Percentiles rank a stretch among this genome's conserved stretches.
Conservation (phyloP, 257 asterid species). For the Solanum paucissectum region DNA sequence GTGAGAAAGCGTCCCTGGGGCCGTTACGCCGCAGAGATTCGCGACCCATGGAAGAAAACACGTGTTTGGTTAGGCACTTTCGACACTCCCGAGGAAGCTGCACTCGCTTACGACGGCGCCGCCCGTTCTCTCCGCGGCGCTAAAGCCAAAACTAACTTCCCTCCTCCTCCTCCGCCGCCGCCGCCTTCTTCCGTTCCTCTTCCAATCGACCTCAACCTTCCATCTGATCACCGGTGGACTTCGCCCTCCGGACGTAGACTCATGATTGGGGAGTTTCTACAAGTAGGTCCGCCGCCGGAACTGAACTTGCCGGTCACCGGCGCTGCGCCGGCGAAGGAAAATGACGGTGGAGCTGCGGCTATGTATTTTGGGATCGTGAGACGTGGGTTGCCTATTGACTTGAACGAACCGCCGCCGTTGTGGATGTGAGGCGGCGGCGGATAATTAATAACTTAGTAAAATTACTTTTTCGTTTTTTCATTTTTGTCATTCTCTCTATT, state of each 20-base stretch:
- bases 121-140: conserved; percentile 93
- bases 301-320: neutral
- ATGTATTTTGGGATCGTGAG: conserved; percentile 52
- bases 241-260: conserved; percentile 37
- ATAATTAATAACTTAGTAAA: neutral
- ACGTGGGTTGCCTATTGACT: conserved; percentile 81
- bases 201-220: conserved; percentile 59
- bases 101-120: conserved; percentile 94
- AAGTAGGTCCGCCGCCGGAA: conserved; percentile 16
- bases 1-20: conserved; percentile 99
- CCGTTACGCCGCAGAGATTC: conserved; percentile 96
- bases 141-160: conserved; percentile 89
- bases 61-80: conserved; percentile 96
- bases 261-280: conserved; percentile 50
- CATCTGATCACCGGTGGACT: conserved; percentile 53
- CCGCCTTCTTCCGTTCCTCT: conserved; percentile 14
- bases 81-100: conserved; percentile 96
- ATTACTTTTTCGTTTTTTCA: neutral
- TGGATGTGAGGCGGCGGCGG: conserved; percentile 35
- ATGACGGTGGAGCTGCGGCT: conserved; percentile 22
- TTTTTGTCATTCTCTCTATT: neutral
- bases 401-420: conserved; percentile 92
- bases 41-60: conserved; percentile 97
- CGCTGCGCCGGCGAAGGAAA: conserved; percentile 21
- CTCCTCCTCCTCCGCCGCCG: conserved; percentile 16